Conservation (phyloP, 805 yeast species). For the Priceomyces melissophilus region DNA sequence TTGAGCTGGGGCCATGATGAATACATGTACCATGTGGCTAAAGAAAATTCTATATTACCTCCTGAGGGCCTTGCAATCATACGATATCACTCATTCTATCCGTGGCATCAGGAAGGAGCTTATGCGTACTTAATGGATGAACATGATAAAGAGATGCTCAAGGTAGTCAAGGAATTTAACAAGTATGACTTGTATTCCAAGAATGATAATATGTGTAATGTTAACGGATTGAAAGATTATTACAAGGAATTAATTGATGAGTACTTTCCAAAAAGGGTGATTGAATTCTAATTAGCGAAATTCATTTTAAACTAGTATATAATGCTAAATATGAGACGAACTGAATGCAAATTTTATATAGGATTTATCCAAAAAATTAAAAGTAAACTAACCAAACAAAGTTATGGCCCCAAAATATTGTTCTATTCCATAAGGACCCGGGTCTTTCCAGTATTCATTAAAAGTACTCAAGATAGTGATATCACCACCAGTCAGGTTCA, state of each 20-base stretch:
- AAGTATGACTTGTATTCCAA: constrained; percentile 69
- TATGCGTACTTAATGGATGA: constrained; percentile 62
- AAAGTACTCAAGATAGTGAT: constrained; percentile 75
- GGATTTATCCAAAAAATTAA: not conserved
- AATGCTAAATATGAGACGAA: not conserved
- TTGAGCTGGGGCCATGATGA: constrained; percentile 80
- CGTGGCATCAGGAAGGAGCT: constrained; percentile 72
- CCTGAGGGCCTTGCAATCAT: constrained; percentile 71
- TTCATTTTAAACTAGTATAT: not conserved
- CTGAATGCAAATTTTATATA: constrained; percentile 1
- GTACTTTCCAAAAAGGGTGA: constrained; percentile 53
- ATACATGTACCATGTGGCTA: constrained; percentile 71
- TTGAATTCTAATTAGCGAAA: constrained; percentile 45
- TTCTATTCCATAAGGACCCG: constrained; percentile 83
- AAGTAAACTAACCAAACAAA: constrained; percentile 19
- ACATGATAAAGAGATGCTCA: constrained; percentile 56
- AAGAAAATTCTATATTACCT: constrained; percentile 59
- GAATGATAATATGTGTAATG: constrained; percentile 45
- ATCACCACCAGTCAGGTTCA: constrained; percentile 55
- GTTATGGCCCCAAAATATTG: constrained; percentile 75
- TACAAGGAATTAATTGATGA: constrained; percentile 64
- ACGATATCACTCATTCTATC: constrained; percentile 71
- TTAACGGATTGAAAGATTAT: constrained; percentile 53
- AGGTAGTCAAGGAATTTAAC: constrained; percentile 64
- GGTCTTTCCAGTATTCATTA: constrained; percentile 81